These are phyloP conservation scores for Verticillium nonalfalfae DNA, from an alignment of 2,329 filamentous ascomycete species.

Conservation along the genomic window DNA sequence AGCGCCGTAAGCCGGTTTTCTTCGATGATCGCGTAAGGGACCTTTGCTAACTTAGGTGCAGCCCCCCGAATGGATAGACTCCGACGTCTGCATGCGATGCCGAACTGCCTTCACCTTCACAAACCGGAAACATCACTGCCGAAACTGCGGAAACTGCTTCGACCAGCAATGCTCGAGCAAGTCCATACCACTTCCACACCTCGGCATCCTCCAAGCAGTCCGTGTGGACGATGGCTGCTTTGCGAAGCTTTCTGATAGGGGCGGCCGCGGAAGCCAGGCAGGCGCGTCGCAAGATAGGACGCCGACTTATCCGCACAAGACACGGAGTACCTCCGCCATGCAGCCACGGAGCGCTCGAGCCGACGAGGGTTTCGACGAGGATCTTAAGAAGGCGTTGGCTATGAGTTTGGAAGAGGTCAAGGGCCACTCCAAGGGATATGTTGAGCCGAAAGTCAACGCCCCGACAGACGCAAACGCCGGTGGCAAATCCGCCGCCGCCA, in stretches of 20 bases:
- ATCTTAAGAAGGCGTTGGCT: constrained; percentile 84
- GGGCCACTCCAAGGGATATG: constrained; percentile 66
- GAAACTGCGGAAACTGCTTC: constrained; percentile 97
- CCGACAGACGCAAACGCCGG: constrained; percentile 22
- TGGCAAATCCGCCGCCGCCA: constrained; percentile 25
- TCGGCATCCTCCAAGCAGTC: constrained; percentile 86
- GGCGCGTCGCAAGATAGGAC: constrained; percentile 29
- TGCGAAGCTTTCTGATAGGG: constrained; percentile 76
- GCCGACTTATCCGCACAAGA: constrained; percentile 51
- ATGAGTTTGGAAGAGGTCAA: constrained; percentile 97
- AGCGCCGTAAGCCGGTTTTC: constrained; percentile 63
- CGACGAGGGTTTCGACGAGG: constrained; percentile 89
- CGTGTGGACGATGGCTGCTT: constrained; percentile 96
- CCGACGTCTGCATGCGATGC: constrained; percentile 97
- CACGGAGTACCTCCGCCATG: constrained; percentile 64
- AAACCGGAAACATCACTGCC: constrained; percentile 96
- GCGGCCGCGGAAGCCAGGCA: constrained; percentile 30
- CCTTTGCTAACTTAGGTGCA: constrained; percentile 23
- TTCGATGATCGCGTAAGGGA: not conserved
- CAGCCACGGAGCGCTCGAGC: constrained; percentile 84
- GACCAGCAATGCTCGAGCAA: constrained; percentile 94
- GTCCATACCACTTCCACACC: constrained; percentile 77
- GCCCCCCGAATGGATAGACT: constrained; percentile 97
- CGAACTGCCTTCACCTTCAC: constrained; percentile 94
- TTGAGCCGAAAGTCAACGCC: constrained; percentile 45